These are phyloP conservation scores for Solanum virginianum DNA, from an alignment of 257 asterid genomes.

Conservation along the genomic window DNA sequence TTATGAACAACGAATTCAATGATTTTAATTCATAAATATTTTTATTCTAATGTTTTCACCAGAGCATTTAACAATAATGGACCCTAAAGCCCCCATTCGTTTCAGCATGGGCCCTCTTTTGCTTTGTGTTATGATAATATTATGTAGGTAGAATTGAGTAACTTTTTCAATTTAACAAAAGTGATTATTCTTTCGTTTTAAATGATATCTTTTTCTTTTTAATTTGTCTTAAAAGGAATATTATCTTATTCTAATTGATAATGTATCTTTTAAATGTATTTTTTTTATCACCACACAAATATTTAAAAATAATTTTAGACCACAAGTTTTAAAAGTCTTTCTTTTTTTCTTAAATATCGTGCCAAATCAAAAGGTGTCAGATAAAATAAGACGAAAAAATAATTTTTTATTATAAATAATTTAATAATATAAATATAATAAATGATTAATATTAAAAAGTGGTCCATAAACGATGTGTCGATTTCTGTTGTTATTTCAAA, in stretches of 20 bases:
- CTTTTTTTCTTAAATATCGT: too few relatives aligned
- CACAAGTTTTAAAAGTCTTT: too few relatives aligned
- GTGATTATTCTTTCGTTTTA: not conserved
- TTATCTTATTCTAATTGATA: too few relatives aligned
- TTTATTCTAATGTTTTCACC: not conserved
- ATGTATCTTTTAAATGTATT: too few relatives aligned
- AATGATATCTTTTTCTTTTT: too few relatives aligned
- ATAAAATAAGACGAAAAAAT: too few relatives aligned
- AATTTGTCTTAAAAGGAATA: rapidly evolving
- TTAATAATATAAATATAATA: not conserved
- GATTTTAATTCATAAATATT: not conserved
- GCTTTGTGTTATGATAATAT: not conserved
- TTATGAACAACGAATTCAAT: not conserved
- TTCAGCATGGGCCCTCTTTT: not conserved
- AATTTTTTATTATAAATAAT: not conserved
- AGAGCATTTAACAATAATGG: not conserved
- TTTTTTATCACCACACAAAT: too few relatives aligned
- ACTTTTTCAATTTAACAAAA: not conserved
- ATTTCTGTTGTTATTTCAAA: too few relatives aligned
- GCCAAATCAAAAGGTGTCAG: rapidly evolving
- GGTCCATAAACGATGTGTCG: not conserved
- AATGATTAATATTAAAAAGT: too few relatives aligned
- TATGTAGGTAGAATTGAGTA: not conserved
- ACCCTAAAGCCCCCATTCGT: not conserved
- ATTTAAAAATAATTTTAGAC: too few relatives aligned